phyloP scores from a whole-genome alignment of 2,329 filamentous ascomycete species.

The Scedosporium boydii region DNA sequence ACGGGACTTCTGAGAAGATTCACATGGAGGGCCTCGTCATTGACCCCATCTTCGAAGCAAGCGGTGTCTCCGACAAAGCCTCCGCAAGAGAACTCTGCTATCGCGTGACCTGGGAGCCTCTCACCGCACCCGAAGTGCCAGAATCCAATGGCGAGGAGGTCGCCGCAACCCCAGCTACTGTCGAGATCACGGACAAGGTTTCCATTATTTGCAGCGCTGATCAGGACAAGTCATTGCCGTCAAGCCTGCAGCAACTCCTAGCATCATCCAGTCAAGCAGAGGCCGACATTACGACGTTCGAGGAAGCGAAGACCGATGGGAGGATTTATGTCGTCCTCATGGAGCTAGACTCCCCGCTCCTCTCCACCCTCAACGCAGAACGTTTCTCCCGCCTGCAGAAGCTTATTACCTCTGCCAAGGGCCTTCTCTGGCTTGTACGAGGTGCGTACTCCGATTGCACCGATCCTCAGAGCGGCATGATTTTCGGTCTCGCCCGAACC shows the following conservation, averaged over 20 bases:
- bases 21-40: constrained; percentile 20
- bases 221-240: background rate
- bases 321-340: constrained; percentile 27
- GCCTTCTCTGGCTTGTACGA: constrained; percentile 29
- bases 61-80: constrained; percentile 13
- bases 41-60: constrained; percentile 13
- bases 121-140: constrained; percentile 10
- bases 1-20: constrained; percentile 17
- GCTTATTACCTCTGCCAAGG: constrained; percentile 22
- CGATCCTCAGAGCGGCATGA: constrained; percentile 30
- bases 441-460: constrained; percentile 26
- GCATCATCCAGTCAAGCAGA: background rate
- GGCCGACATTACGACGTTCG: background rate
- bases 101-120: constrained; percentile 33
- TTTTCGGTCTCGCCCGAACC: constrained; percentile 33
- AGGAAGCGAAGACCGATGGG: background rate
- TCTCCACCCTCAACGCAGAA: constrained; percentile 26
- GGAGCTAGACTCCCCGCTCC: constrained; percentile 33
- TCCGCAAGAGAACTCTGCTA: constrained; percentile 26
- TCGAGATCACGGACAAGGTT: background rate
- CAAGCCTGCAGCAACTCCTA: background rate
- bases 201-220: background rate
- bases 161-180: background rate
- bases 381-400: constrained; percentile 28
- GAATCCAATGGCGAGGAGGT: background rate